phyloP scores from a whole-genome alignment of 352 stramenopile species.

The Globisporangium solare region DNA sequence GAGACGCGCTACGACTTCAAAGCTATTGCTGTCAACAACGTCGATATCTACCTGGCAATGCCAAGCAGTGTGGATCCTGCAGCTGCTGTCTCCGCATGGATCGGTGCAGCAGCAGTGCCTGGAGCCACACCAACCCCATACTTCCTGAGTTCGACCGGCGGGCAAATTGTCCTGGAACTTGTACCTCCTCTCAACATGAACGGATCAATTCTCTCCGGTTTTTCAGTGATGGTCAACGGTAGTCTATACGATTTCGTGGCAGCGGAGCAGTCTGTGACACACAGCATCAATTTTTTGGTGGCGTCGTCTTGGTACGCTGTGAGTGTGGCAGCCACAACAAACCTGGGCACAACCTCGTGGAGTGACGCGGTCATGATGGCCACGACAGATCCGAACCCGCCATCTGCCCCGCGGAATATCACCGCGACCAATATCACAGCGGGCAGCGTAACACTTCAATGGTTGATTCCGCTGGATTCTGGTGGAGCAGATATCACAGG shows the following conservation, averaged over 20 bases:
- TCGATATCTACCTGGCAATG: slow-evolving; percentile 36
- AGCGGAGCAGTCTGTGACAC: slow-evolving; percentile 17
- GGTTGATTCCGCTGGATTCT: slow-evolving; percentile 35
- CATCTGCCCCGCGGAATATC: slow-evolving; percentile 27
- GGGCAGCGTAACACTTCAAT: slow-evolving; percentile 30
- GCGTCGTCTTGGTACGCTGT: slow-evolving; percentile 29
- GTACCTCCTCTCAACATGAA: slow-evolving; percentile 47
- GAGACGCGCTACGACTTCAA: slow-evolving; percentile 47
- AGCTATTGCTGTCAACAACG: slow-evolving; percentile 38
- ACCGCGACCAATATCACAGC: slow-evolving; percentile 26
- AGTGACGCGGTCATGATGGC: slow-evolving; percentile 21
- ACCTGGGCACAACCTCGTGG: slow-evolving; percentile 33
- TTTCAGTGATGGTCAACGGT: slow-evolving; percentile 30
- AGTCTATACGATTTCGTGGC: slow-evolving; percentile 15
- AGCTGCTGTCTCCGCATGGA: slow-evolving; percentile 19
- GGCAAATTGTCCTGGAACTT: slow-evolving; percentile 40
- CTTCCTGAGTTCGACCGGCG: slow-evolving; percentile 45
- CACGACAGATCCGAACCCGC: slow-evolving; percentile 23
- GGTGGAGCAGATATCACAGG: slow-evolving; percentile 39
- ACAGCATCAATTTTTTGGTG: slow-evolving; percentile 25
- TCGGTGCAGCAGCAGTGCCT: slow-evolving; percentile 26
- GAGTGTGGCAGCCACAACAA: slow-evolving; percentile 30
- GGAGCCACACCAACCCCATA: slow-evolving; percentile 36
- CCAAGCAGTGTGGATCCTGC: slow-evolving; percentile 13
- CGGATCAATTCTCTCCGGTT: slow-evolving; percentile 36